Base-by-base conservation (phyloP, 1,139 yeast genomes). In the Pichia terricola region DNA sequence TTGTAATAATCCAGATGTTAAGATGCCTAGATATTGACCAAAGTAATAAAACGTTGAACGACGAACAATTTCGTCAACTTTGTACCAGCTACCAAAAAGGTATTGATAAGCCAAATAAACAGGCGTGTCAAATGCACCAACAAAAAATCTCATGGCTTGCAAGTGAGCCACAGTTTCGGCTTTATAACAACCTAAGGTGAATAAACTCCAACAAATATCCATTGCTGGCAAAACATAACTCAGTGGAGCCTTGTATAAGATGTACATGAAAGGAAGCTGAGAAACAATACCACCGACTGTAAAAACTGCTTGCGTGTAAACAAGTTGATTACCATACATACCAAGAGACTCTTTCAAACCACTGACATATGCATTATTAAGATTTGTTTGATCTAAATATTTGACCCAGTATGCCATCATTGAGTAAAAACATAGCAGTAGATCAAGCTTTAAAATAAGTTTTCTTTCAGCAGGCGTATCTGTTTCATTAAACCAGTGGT, bases 361-460 rank as follows among this genome's bases (percentile, higher is more conserved):
- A 22, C 81, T 73, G 40, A 81, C 79, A 57, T 81, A 82, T n/a
- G 88, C 88, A 56, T 77, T 79, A 44, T 76, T 74, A 42, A 77
- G 65, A 55, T 74, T 75, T 40, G 78, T 68, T 47, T 73, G 73
- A 59, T 82, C 89, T 43, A 82, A 65, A 46, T 77, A 78, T 56
- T 81, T 81, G 41, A 79, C 80, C 83, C 86, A 34, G 11, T n/a
- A 34, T 11, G 35, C 25, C 16, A 22, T 22, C 16, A 11, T 34
- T 22, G 25, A 22, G 57, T 77, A 80, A 65, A 77, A 62, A 3
- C 82, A 74, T 50, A 82, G 64, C 33, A 79, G 52, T 4, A 80
- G 43, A 55, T 83, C 94, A 38, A 83, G 62, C 57, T 83, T 83
- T 56, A 73, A 59, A 38, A 83, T 64, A 39, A 82, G 64, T 42